phyloP scores from a whole-genome alignment of 805 yeast species.

The Spathaspora hagerdaliae region DNA sequence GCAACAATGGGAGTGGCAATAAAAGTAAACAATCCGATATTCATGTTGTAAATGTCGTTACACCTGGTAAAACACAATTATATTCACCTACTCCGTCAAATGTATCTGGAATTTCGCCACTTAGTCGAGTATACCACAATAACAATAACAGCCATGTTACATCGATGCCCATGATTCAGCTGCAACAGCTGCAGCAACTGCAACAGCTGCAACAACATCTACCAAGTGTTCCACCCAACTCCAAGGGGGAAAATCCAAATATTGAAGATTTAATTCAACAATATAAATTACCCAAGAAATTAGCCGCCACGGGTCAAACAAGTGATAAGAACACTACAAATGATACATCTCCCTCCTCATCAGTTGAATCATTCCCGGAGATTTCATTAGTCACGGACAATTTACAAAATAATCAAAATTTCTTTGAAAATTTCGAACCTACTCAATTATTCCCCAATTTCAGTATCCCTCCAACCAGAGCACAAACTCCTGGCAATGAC shows the following conservation, averaged over 20 bases:
- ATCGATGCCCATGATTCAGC: background rate
- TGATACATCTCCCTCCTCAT: slow-evolving; percentile 33
- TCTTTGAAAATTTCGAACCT: slow-evolving; percentile 53
- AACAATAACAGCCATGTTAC: background rate
- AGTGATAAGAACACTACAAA: slow-evolving; percentile 4
- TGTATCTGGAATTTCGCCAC: slow-evolving; percentile 19
- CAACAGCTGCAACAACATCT: background rate
- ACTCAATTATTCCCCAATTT: slow-evolving; percentile 49
- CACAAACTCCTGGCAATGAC: slow-evolving; percentile 27
- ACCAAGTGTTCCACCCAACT: background rate
- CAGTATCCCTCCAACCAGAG: slow-evolving; percentile 34
- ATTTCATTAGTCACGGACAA: slow-evolving; percentile 54
- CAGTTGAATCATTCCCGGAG: slow-evolving; percentile 42
- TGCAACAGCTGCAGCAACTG: slow-evolving; percentile 3
- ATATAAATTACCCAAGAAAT: slow-evolving; percentile 17
- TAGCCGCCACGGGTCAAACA: slow-evolving; percentile 2
- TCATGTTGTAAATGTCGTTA: background rate
- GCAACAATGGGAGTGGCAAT: background rate
- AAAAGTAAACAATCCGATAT: no score
- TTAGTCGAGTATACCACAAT: background rate
- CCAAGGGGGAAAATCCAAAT: slow-evolving; percentile 11
- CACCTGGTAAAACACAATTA: background rate
- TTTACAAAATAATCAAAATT: slow-evolving; percentile 42
- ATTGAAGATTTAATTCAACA: slow-evolving; percentile 33
- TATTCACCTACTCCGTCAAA: slow-evolving; percentile 11